phyloP scores from a whole-genome alignment of 2,329 filamentous ascomycete genomes.

The Monosporascus sp. region DNA sequence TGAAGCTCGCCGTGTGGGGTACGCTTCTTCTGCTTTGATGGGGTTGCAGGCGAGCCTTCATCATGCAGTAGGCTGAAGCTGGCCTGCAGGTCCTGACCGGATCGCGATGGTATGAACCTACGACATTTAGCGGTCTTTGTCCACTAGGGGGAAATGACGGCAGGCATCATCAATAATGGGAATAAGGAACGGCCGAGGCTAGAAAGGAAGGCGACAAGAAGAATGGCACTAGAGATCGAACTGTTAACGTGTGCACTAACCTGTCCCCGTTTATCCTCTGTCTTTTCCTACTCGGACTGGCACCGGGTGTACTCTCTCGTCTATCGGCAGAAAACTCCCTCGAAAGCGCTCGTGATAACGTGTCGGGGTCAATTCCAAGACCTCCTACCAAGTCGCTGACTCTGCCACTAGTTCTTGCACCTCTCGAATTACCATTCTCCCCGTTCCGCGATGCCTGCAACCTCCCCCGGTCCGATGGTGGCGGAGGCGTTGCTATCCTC shows the following conservation, averaged over 20 bases:
- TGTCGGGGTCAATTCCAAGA: constrained; percentile 42
- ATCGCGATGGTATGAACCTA: constrained; percentile 92
- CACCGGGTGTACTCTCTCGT: constrained; percentile 47
- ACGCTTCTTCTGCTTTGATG: constrained; percentile 78
- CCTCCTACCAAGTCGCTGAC: constrained; percentile 31
- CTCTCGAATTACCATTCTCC: constrained; percentile 30
- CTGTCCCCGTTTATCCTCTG: constrained; percentile 57
- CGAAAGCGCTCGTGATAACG: constrained; percentile 45
- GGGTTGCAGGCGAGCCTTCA: constrained; percentile 86
- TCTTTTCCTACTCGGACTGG: constrained; percentile 54
- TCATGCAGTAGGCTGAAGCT: constrained; percentile 91
- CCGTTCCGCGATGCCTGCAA: constrained; percentile 36
- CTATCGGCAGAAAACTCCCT: constrained; percentile 47
- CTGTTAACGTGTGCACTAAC: constrained; percentile 33
- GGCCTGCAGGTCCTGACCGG: constrained; percentile 87
- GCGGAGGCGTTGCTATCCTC: constrained; percentile 40
- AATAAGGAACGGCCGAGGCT: neutral
- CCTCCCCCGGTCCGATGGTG: constrained; percentile 37
- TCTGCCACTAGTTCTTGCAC: constrained; percentile 29
- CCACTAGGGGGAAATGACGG: too few relatives aligned
- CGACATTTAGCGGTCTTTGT: constrained; percentile 6
- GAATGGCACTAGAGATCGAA: neutral
- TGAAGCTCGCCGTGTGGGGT: constrained; percentile 85
- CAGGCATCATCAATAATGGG: neutral
- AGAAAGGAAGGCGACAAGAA: neutral